Evolutionary conservation across 2,329 filamentous ascomycete species (phyloP), one percentile per base, ranked within the genome.

Genomic region (Gaeumannomyces tritici): DNA sequence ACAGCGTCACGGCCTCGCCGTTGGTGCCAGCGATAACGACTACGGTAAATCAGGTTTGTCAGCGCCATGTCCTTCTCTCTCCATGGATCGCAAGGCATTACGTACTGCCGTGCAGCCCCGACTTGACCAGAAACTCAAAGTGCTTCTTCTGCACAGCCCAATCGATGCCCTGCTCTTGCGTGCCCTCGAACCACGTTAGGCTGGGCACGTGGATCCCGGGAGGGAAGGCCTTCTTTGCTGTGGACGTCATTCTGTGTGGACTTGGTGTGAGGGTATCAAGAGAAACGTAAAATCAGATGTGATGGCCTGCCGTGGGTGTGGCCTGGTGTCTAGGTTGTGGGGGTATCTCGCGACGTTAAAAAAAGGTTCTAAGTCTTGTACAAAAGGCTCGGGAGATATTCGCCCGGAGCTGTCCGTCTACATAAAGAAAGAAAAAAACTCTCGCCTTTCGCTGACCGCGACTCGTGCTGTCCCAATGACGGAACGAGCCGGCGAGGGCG

Each of bases 21-120:
- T 90, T 91, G 66, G 86, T 89, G 60, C 88, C 89, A 70, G 89
- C 87, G 55, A 86, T 84, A 57, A 89, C 85, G 63, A 91, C 74
- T 71, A 26, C 60, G 33, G 21, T n/a, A n/a, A 28, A 18, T 8
- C 21, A 9, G 33, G n/a, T 21, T 21, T 71, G 63, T 67, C 59
- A 26, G 62, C 63, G 56, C 64, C 64, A 9, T 66, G 66, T 66
- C 63, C 26, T 66, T 66, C 47, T n/a, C 33, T 31, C 29, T 15
- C 6, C 2, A 26, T 9, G 26, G 21, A 26, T 55, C 63, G 12
- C 11, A 9, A 9, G 11, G 57, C 11, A n/a, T 31, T 28, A 63
- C 71, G 27, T 69, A 78, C 77, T 73, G 9, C 81, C 81, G 60
- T 84, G 79, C 7, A 85, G 70, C 1, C 80, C 81, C 56, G 79